Conservation (phyloP, 805 yeast genomes). For the Candida schatavii region DNA sequence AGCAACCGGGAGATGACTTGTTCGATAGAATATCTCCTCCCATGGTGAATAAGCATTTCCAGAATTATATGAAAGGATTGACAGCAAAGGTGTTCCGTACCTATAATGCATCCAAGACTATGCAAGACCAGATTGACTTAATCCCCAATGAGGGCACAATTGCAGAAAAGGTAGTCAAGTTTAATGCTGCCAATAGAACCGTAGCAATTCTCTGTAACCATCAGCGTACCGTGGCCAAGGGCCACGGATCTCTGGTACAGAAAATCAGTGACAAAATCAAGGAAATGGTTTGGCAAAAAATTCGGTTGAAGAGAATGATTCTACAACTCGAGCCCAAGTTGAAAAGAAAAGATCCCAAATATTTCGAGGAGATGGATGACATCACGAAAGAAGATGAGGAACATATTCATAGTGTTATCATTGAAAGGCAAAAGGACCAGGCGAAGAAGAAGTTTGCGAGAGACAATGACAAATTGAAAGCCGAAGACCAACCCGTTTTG, state of each 20-base stretch:
- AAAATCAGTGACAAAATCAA: slow-evolving; percentile 73
- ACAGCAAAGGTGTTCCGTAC: slow-evolving; percentile 98
- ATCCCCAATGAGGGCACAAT: slow-evolving; percentile 86
- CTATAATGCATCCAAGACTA: slow-evolving; percentile 91
- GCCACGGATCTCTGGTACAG: slow-evolving; percentile 76
- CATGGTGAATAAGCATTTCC: slow-evolving; percentile 79
- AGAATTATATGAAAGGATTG: slow-evolving; percentile 85
- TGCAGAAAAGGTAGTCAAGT: slow-evolving; percentile 80
- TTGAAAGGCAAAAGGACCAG: slow-evolving; percentile 66
- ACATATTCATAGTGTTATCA: slow-evolving; percentile 54
- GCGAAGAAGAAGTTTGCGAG: slow-evolving; percentile 61
- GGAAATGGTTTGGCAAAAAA: slow-evolving; percentile 83
- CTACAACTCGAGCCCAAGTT: slow-evolving; percentile 57
- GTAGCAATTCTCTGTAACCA: slow-evolving; percentile 97
- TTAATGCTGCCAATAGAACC: slow-evolving; percentile 92
- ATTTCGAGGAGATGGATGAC: slow-evolving; percentile 67
- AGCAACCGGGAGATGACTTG: slow-evolving; percentile 86
- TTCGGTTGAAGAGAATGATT: slow-evolving; percentile 69
- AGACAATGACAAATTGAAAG: slow-evolving; percentile 71
- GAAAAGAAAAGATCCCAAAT: slow-evolving; percentile 51
- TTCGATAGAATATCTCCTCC: slow-evolving; percentile 89
- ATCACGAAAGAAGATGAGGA: slow-evolving; percentile 62
- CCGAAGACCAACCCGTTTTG: slow-evolving; percentile 52
- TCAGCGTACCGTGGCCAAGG: slow-evolving; percentile 87
- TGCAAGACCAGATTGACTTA: slow-evolving; percentile 90